Conservation (phyloP, 2,329 filamentous ascomycete species). For the Hypoxylon sp. region DNA sequence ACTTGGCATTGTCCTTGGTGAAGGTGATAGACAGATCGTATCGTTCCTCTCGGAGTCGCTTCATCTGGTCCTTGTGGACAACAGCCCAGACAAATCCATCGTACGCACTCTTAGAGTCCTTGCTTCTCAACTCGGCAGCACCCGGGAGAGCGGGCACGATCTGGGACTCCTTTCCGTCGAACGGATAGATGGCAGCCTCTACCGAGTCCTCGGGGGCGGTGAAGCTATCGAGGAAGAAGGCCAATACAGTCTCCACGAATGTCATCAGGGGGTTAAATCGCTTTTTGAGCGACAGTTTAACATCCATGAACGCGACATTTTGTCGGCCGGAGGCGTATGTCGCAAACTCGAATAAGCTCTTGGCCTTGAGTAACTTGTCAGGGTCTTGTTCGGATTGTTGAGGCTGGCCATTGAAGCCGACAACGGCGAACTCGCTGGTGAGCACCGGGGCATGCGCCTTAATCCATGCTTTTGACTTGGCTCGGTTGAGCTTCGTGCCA, state of each 20-base stretch:
- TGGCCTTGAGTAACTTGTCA: constrained; percentile 79
- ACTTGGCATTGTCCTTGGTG: constrained; percentile 91
- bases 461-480: constrained; percentile 83
- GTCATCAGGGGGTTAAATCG: constrained; percentile 80
- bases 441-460: constrained; percentile 76
- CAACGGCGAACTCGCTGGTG: constrained; percentile 82
- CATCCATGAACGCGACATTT: constrained; percentile 90
- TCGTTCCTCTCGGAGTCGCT: constrained; percentile 85
- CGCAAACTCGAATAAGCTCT: constrained; percentile 84
- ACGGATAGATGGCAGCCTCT: constrained; percentile 83
- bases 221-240: constrained; percentile 83
- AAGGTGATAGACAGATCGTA: constrained; percentile 93
- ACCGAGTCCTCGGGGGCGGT: constrained; percentile 73
- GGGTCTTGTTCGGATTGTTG: constrained; percentile 55
- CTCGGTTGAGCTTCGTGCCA: constrained; percentile 81
- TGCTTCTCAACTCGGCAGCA: constrained; percentile 62
- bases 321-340: constrained; percentile 90
- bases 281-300: constrained; percentile 83
- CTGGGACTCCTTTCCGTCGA: constrained; percentile 88
- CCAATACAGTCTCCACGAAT: constrained; percentile 69
- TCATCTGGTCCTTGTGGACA: constrained; percentile 96
- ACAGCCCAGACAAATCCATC: constrained; percentile 95
- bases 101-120: constrained; percentile 73
- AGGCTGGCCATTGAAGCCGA: constrained; percentile 76
- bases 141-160: constrained; percentile 74